These are phyloP conservation scores for Talaromyces marneffei DNA, from an alignment of 2,329 filamentous ascomycete genomes.

Conservation along the genomic window DNA sequence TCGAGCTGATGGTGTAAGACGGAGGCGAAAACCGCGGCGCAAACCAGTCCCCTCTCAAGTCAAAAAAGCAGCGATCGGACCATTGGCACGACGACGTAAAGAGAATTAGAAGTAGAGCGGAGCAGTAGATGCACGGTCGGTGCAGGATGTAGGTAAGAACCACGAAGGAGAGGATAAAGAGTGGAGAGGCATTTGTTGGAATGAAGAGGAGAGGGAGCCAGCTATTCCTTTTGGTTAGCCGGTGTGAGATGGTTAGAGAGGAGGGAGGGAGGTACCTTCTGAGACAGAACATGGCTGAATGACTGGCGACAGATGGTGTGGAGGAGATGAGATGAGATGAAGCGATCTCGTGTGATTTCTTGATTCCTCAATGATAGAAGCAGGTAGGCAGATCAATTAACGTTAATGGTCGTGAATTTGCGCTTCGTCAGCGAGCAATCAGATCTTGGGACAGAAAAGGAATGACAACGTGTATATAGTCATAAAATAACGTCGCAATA, in stretches of 20 bases:
- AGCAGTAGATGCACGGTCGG: conserved; percentile 96
- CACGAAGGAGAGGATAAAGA: conserved; percentile 84
- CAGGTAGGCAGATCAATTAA: background rate
- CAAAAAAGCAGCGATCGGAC: conserved; percentile 87
- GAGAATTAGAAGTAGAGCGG: conserved; percentile 86
- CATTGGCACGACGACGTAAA: conserved; percentile 88
- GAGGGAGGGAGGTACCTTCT: conserved; percentile 47
- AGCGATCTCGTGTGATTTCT: background rate
- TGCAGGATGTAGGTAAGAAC: conserved; percentile 93
- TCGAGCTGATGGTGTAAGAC: conserved; percentile 11
- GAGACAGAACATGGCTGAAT: conserved; percentile 57
- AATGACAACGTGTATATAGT: background rate
- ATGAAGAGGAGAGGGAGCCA: conserved; percentile 87
- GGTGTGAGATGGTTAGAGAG: background rate
- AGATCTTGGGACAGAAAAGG: background rate
- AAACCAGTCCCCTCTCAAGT: conserved; percentile 90
- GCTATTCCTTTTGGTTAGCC: conserved; percentile 39
- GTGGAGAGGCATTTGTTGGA: conserved; percentile 75
- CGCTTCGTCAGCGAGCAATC: background rate
- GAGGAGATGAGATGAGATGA: background rate
- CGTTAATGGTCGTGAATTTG: background rate
- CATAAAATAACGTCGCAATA: background rate
- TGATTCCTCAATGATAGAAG: background rate
- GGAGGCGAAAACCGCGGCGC: conserved; percentile 56
- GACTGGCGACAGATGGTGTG: background rate